Evolutionary conservation across 805 yeast genomes (phyloP), one percentile per base, ranked within the genome.

Genomic region (Saturnispora sekii): DNA sequence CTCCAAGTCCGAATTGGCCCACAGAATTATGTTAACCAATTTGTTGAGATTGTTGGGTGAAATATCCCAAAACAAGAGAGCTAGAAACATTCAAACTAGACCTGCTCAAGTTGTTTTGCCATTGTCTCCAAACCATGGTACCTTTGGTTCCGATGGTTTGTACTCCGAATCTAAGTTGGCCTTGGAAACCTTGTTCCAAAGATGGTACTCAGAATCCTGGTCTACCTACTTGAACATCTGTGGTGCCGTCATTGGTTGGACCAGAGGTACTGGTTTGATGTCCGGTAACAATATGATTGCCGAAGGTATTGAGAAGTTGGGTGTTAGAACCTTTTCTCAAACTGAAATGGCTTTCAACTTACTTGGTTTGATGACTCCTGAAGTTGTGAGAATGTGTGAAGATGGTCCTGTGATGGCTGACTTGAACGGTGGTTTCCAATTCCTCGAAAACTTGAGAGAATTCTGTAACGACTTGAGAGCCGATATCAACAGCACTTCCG

Each of bases 231-330:
- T 93, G 70, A 93, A 97, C 48, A 73, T 93, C 49, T 89, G 97
- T 68, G 99, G 99, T 74, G 97, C 98, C 38, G 77, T 93, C 54
- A 93, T 93, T 66, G 99, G 99, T 64, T 93, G 99, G 99, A 93
- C 99, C 52, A 86, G 99, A 76, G 99, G 99, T 68, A 93, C 99
- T 48, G 99, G 99, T 62, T 80, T 93, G 62, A 93, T 93, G 99
- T 76, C 88, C 60, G 97, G 82, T 57, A 93, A 93, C 76, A 93
- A 93, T 72, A 83, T 87, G 63, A 86, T 93, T 65, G 96, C 99
- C 50, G 96, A 89, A 70, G 97, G 97, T 55, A 85, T 93, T 61
- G 99, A 93, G 71, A 78, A 79, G 63, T 72, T 84, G 49, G 97
- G 98, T 59, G 97, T 93, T 40, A 84, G 97, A 70, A 93, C 99